phyloP scores from a whole-genome alignment of 2,329 filamentous ascomycete genomes.

The Alternaria triticimaculans region DNA sequence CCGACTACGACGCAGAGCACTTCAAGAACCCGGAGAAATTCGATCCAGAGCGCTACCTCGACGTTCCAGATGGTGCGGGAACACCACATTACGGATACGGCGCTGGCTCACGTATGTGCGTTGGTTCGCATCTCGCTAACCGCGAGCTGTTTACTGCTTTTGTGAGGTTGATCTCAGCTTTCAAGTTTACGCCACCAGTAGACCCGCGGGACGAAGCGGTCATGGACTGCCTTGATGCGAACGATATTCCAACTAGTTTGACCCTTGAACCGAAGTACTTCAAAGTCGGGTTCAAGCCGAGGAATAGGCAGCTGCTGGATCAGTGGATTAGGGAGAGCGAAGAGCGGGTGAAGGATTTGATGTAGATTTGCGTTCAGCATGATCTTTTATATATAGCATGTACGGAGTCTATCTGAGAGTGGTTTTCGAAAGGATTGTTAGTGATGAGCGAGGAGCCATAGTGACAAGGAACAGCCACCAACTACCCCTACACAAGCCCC shows the following conservation, averaged over 20 bases:
- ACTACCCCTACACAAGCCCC: background rate
- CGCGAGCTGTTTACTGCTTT: constrained; percentile 56
- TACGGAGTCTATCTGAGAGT: background rate
- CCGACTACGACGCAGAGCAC: constrained; percentile 73
- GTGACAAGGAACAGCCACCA: background rate
- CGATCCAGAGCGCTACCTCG: constrained; percentile 73
- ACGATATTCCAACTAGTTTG: constrained; percentile 55
- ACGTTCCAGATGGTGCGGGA: constrained; percentile 52
- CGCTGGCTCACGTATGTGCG: constrained; percentile 55
- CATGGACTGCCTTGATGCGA: constrained; percentile 55
- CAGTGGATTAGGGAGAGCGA: constrained; percentile 57
- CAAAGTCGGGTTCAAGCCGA: constrained; percentile 56
- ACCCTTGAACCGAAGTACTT: constrained; percentile 60
- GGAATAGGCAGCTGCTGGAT: constrained; percentile 51
- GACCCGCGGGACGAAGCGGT: constrained; percentile 51
- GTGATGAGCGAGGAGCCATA: background rate
- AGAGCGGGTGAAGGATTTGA: constrained; percentile 52
- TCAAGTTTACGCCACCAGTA: constrained; percentile 53
- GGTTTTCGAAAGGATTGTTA: background rate
- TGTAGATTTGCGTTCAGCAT: constrained; percentile 16
- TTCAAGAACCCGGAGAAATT: constrained; percentile 70
- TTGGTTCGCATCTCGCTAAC: constrained; percentile 55
- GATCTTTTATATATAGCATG: background rate
- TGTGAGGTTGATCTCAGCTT: constrained; percentile 56
- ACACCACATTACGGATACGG: constrained; percentile 59